Evolutionary conservation across 257 asterid genomes (phyloP).

Genomic region (Solanum phureja): DNA sequence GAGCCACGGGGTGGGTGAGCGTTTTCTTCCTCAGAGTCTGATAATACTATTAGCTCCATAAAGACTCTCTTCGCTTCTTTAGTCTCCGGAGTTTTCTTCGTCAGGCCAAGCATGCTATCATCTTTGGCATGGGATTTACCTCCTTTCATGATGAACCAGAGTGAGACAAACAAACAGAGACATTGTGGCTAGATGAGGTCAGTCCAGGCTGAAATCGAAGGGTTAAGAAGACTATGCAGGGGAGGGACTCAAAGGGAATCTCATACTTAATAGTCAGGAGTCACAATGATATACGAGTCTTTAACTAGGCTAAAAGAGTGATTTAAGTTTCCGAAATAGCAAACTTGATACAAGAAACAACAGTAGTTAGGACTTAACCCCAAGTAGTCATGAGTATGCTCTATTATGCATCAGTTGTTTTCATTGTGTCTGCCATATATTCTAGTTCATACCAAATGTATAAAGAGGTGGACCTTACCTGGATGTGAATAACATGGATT

Average conservation of each 20-base stretch:
- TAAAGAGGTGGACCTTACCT: background rate
- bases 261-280: background rate
- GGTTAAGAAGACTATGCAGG: background rate
- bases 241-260: background rate
- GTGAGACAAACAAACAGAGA: background rate
- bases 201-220: background rate
- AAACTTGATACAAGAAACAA: background rate
- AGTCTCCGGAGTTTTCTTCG: slow-evolving; percentile 35
- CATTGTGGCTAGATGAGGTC: background rate
- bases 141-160: slow-evolving; percentile 39
- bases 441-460: background rate
- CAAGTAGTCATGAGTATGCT: background rate
- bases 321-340: background rate
- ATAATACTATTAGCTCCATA: background rate
- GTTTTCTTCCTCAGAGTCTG: background rate
- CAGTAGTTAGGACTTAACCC: background rate
- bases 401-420: background rate
- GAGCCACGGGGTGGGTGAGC: background rate
- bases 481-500: background rate
- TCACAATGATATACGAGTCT: background rate
- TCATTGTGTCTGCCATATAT: background rate
- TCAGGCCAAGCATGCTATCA: slow-evolving; percentile 53
- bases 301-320: background rate
- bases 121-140: slow-evolving; percentile 51
- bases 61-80: background rate